Conservation (phyloP, 768 basidiomycete genomes). For the Russula ochroleuca region DNA sequence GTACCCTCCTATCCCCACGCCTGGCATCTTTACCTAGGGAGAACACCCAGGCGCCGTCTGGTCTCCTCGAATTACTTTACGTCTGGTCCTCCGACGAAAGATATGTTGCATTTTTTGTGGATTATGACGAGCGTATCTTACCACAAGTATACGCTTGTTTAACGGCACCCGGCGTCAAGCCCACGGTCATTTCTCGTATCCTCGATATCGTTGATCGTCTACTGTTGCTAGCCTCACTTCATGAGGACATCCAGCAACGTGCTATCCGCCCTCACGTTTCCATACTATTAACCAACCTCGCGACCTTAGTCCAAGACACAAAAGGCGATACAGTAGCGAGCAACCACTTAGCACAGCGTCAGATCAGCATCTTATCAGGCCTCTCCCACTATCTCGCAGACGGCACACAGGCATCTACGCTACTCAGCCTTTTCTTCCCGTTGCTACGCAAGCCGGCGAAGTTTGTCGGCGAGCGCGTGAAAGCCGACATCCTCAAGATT, state of each 20-base stretch:
- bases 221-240: constrained; percentile 49
- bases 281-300: constrained; percentile 65
- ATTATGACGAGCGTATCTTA: constrained; percentile 62
- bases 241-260: constrained; percentile 45
- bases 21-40: constrained; percentile 69
- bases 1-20: constrained; percentile 76
- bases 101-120: constrained; percentile 59
- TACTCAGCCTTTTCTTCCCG: constrained; percentile 71
- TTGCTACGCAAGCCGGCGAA: constrained; percentile 74
- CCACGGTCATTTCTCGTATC: constrained; percentile 70
- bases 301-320: constrained; percentile 60
- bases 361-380: constrained; percentile 74
- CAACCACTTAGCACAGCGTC: constrained; percentile 70
- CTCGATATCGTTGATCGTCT: constrained; percentile 83
- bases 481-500: constrained; percentile 75
- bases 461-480: constrained; percentile 79
- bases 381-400: constrained; percentile 73
- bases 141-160: constrained; percentile 81
- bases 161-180: constrained; percentile 79
- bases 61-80: constrained; percentile 79
- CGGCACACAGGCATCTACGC: constrained; percentile 62
- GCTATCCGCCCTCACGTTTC: constrained; percentile 70
- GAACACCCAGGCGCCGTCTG: constrained; percentile 89
- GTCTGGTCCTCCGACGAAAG: constrained; percentile 62
- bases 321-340: constrained; percentile 48